Evolutionary conservation across 169 alveolate species (phyloP).

Genomic region (Babesia caballi): DNA sequence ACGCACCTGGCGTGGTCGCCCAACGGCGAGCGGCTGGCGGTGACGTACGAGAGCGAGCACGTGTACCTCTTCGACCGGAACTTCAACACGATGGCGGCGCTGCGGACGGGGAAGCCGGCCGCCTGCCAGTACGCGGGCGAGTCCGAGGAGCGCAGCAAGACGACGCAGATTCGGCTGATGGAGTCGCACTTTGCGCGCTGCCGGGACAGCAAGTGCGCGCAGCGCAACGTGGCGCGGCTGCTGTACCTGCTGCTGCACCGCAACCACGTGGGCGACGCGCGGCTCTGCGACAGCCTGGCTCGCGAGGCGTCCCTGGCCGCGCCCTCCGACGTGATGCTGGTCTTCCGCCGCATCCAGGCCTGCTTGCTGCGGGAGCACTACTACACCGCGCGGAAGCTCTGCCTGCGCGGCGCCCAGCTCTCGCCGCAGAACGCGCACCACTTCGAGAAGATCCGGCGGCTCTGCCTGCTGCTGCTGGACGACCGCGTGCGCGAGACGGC

Average conservation of each 20-base stretch:
- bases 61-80: slow-evolving; percentile 58
- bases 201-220: neutral
- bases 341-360: slow-evolving; percentile 33
- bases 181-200: slow-evolving; percentile 11
- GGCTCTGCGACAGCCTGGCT: slow-evolving; percentile 19
- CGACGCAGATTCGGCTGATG: neutral
- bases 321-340: neutral
- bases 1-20: slow-evolving; percentile 53
- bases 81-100: slow-evolving; percentile 32
- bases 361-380: slow-evolving; percentile 2
- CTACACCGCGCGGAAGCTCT: slow-evolving; percentile 13
- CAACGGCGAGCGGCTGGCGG: slow-evolving; percentile 55
- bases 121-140: slow-evolving; percentile 1
- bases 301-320: neutral
- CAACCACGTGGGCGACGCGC: slow-evolving; percentile 25
- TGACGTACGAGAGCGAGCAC: slow-evolving; percentile 57
- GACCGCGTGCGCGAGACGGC: neutral
- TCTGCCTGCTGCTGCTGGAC: slow-evolving; percentile 18
- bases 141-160: neutral
- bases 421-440: slow-evolving; percentile 1
- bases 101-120: neutral
- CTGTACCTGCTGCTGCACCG: slow-evolving; percentile 8
- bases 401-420: slow-evolving; percentile 9
- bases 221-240: slow-evolving; percentile 2
- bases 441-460: neutral